Evolutionary conservation across 768 basidiomycete species (phyloP).

Genomic region (Russula brevipes): DNA sequence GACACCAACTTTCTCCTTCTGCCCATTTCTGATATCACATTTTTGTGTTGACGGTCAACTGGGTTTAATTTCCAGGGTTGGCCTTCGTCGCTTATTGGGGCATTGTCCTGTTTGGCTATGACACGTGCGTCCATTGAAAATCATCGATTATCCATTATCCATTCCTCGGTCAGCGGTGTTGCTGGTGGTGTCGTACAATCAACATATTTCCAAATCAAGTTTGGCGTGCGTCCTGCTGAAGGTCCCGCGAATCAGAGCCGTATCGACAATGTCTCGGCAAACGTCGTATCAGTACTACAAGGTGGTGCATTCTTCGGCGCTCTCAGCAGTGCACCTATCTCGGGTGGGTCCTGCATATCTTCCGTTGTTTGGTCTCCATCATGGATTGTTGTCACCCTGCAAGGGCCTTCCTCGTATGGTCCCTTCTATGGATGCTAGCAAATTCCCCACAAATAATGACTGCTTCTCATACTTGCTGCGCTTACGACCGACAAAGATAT

Average conservation of each 20-base stretch:
- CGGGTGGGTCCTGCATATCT: conserved; percentile 40
- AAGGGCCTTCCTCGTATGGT: too few relatives aligned
- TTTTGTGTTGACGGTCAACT: neutral
- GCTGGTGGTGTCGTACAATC: conserved; percentile 66
- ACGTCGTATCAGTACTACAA: conserved; percentile 83
- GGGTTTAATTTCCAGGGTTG: conserved; percentile 43
- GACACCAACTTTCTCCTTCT: too few relatives aligned
- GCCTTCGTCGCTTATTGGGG: conserved; percentile 75
- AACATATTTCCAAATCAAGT: conserved; percentile 54
- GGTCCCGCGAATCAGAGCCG: conserved; percentile 38
- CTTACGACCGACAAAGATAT: neutral
- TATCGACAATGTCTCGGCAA: conserved; percentile 59
- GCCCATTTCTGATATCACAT: neutral
- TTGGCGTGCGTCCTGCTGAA: conserved; percentile 48
- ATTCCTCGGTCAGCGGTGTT: conserved; percentile 43
- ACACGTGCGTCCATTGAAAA: conserved; percentile 44
- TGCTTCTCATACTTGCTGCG: neutral
- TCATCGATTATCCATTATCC: conserved; percentile 9
- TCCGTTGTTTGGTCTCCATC: neutral
- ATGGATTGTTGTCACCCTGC: neutral
- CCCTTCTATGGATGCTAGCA: neutral
- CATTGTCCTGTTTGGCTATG: conserved; percentile 79
- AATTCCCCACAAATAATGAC: too few relatives aligned
- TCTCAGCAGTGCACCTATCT: conserved; percentile 62
- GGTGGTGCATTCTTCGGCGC: conserved; percentile 89